Evolutionary conservation across 2,329 filamentous ascomycete genomes (phyloP).

Genomic region (Monilinia laxa): DNA sequence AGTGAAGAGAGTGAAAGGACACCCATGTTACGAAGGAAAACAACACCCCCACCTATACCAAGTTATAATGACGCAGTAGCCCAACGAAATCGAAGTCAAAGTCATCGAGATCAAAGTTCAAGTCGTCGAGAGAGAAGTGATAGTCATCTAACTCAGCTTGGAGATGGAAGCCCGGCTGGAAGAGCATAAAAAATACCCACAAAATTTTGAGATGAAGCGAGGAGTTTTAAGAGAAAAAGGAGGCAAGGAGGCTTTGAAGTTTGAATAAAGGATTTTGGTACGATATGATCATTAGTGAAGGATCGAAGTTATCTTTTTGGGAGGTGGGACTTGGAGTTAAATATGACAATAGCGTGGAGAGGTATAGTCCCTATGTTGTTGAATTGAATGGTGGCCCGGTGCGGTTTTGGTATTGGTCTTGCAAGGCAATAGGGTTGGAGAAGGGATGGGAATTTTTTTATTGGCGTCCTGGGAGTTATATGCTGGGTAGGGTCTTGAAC

Average conservation of each 20-base stretch:
- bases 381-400: slow-evolving; percentile 3
- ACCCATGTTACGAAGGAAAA: slow-evolving; percentile 47
- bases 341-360: slow-evolving; percentile 17
- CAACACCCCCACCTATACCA: slow-evolving; percentile 40
- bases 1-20: slow-evolving; percentile 55
- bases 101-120: slow-evolving; percentile 28
- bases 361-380: slow-evolving; percentile 17
- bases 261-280: slow-evolving; percentile 23
- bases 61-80: slow-evolving; percentile 41
- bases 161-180: slow-evolving; percentile 23
- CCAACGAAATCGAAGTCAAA: slow-evolving; percentile 33
- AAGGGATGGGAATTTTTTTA: neutral
- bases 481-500: slow-evolving; percentile 10
- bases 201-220: neutral
- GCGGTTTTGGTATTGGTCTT: slow-evolving; percentile 12
- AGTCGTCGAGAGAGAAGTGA: slow-evolving; percentile 26
- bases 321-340: slow-evolving; percentile 11
- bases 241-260: neutral
- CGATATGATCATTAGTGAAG: slow-evolving; percentile 4
- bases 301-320: neutral
- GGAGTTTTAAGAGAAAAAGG: neutral
- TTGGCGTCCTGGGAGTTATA: slow-evolving; percentile 18
- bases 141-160: slow-evolving; percentile 29
- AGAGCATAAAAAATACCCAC: slow-evolving; percentile 5
- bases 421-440: slow-evolving; percentile 15